Evolutionary conservation across 106 monocot genomes (phyloP).

Genomic region (Xerophyta viscosa): DNA sequence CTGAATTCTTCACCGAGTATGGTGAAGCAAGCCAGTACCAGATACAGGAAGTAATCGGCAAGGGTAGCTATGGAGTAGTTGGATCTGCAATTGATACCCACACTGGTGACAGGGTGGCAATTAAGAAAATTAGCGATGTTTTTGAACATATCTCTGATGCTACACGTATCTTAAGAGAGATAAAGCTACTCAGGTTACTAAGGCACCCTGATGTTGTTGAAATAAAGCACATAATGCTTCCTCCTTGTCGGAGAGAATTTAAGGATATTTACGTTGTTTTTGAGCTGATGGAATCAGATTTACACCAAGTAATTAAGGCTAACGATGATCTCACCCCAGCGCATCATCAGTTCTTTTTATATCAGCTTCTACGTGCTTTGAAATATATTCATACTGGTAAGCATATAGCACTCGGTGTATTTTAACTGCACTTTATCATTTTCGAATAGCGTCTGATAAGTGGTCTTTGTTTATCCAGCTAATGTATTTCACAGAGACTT

Average conservation of each 20-base stretch:
- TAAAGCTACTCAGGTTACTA: conserved; percentile 60
- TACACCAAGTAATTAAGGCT: conserved; percentile 73
- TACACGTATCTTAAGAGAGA: conserved; percentile 54
- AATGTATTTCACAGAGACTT: conserved; percentile 76
- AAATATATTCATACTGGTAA: conserved; percentile 76
- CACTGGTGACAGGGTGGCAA: conserved; percentile 58
- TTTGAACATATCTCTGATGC: conserved; percentile 82
- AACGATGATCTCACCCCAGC: conserved; percentile 66
- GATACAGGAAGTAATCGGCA: conserved; percentile 66
- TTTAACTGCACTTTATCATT: not conserved
- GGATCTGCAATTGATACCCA: conserved; percentile 57
- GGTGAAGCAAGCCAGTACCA: conserved; percentile 63
- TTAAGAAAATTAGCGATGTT: conserved; percentile 71
- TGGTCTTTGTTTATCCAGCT: conserved; percentile 24
- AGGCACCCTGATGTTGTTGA: conserved; percentile 64
- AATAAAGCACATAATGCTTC: conserved; percentile 77
- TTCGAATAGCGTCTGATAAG: not conserved
- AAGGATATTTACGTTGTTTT: conserved; percentile 80
- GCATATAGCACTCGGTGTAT: not conserved
- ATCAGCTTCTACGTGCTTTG: conserved; percentile 58
- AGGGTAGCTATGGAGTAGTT: conserved; percentile 74
- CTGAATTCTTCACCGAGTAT: conserved; percentile 70
- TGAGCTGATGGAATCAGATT: conserved; percentile 74
- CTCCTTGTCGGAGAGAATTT: conserved; percentile 62
- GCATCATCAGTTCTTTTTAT: conserved; percentile 65